phyloP scores from a whole-genome alignment of 768 basidiomycete genomes.

The Phlebiopsis flavidoalba region DNA sequence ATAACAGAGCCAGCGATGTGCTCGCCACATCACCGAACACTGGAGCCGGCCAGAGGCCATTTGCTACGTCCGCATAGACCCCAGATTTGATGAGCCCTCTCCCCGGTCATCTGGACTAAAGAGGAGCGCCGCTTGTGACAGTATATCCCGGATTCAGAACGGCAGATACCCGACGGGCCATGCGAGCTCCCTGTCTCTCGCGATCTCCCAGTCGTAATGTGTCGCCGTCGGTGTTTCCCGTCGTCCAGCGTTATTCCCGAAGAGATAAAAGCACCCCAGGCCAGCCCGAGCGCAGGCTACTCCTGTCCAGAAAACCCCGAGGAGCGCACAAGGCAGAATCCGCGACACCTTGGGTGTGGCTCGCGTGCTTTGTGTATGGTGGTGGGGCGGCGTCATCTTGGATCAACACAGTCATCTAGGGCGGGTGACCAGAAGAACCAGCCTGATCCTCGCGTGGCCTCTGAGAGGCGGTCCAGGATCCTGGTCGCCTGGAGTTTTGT shows the following conservation, averaged over 20 bases:
- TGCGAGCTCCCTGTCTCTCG: background rate
- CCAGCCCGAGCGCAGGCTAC: constrained; percentile 57
- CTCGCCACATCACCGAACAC: constrained; percentile 41
- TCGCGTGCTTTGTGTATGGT: constrained; percentile 42
- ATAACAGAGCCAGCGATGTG: background rate
- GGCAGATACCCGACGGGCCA: constrained; percentile 2
- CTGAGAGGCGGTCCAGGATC: constrained; percentile 25
- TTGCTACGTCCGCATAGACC: constrained; percentile 69
- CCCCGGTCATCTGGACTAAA: constrained; percentile 46
- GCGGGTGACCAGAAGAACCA: constrained; percentile 52
- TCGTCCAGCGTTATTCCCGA: constrained; percentile 31
- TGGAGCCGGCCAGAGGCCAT: constrained; percentile 79
- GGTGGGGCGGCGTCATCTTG: constrained; percentile 29
- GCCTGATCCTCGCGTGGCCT: constrained; percentile 30
- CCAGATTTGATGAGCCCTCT: constrained; percentile 66
- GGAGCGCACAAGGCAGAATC: constrained; percentile 39
- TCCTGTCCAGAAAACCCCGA: constrained; percentile 89
- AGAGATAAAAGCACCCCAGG: constrained; percentile 48
- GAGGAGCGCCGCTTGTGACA: constrained; percentile 5
- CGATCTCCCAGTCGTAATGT: constrained; percentile 63
- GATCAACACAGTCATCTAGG: constrained; percentile 28
- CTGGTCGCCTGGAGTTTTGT: constrained; percentile 22
- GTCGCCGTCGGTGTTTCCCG: constrained; percentile 17
- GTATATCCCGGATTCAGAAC: constrained; percentile 4
- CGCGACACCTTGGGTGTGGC: constrained; percentile 21